Percentiles rank a stretch among this genome's conserved stretches.
These are phyloP conservation scores for Solanum aculeatissimum DNA, from an alignment of 305 asterid species.

Conservation along the genomic window DNA sequence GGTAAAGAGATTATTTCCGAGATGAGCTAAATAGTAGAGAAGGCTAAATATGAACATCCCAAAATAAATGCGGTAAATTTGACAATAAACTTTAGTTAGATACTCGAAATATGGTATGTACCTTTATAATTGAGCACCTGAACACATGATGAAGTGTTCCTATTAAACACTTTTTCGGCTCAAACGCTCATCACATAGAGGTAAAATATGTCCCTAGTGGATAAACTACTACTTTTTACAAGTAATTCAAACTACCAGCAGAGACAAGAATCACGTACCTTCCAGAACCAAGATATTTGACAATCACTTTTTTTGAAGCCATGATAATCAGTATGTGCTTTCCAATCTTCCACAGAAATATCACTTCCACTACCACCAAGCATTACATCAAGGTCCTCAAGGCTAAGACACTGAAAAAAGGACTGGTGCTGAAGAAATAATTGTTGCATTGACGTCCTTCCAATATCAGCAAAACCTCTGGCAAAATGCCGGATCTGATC, in stretches of 20 bases:
- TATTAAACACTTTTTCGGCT: not conserved
- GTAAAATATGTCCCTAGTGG: not conserved
- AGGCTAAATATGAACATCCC: too few relatives aligned
- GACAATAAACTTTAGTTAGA: too few relatives aligned
- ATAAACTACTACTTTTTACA: not conserved
- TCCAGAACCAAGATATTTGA: not conserved
- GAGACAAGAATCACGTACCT: not conserved
- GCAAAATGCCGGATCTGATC: conserved; percentile 40
- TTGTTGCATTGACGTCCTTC: conserved; percentile 12
- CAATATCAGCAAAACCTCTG: conserved; percentile 55
- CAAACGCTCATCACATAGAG: not conserved
- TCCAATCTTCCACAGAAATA: conserved; percentile 35
- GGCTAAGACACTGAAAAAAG: conserved; percentile 57
- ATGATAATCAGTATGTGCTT: conserved; percentile 61
- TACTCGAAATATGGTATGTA: too few relatives aligned
- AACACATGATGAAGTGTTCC: not conserved
- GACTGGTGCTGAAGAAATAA: conserved; percentile 44
- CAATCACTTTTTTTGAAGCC: conserved; percentile 27
- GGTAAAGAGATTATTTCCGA: too few relatives aligned
- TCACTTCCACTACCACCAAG: conserved; percentile 53
- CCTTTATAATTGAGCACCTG: too few relatives aligned
- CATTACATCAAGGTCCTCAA: conserved; percentile 68
- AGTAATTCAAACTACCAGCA: not conserved
- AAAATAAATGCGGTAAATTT: too few relatives aligned
- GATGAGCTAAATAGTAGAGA: too few relatives aligned